Evolutionary conservation across 2,329 filamentous ascomycete genomes (phyloP).

Genomic region (Fusarium circinatum): DNA sequence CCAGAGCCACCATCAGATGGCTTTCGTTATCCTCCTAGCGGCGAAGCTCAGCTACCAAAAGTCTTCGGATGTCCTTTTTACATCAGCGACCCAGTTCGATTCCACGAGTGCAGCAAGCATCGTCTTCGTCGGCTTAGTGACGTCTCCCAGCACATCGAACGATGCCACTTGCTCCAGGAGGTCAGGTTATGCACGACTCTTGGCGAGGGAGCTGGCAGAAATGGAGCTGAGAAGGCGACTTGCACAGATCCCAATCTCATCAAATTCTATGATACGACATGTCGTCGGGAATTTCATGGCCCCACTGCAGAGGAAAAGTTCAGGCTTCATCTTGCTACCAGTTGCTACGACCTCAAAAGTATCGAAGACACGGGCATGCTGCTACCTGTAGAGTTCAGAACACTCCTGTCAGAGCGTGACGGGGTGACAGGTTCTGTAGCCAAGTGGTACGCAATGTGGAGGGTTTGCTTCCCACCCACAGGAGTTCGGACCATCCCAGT

Average conservation of each 20-base stretch:
- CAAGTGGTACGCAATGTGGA: background rate
- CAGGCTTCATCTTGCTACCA: background rate
- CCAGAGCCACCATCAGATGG: background rate
- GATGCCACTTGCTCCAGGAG: background rate
- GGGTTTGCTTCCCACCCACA: background rate
- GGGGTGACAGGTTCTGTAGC: background rate
- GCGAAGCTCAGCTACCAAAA: background rate
- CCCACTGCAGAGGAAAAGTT: rapidly evolving
- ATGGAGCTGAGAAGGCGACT: background rate
- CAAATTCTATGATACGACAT: background rate
- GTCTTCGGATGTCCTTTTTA: background rate
- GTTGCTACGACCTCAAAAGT: too few relatives aligned
- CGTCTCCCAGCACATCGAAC: background rate
- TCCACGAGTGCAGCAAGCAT: background rate
- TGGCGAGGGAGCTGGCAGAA: too few relatives aligned
- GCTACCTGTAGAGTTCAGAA: background rate
- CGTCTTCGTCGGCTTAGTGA: background rate
- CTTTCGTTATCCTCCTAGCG: background rate
- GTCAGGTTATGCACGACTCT: too few relatives aligned
- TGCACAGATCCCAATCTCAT: background rate
- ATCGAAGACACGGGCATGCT: background rate
- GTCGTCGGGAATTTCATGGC: background rate
- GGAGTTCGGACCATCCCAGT: background rate
- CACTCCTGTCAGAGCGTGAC: background rate
- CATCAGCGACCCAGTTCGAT: background rate